Evolutionary conservation across 2,329 filamentous ascomycete species (phyloP), one percentile per base, ranked within the genome.

Genomic region (Aspergillus awamori): DNA sequence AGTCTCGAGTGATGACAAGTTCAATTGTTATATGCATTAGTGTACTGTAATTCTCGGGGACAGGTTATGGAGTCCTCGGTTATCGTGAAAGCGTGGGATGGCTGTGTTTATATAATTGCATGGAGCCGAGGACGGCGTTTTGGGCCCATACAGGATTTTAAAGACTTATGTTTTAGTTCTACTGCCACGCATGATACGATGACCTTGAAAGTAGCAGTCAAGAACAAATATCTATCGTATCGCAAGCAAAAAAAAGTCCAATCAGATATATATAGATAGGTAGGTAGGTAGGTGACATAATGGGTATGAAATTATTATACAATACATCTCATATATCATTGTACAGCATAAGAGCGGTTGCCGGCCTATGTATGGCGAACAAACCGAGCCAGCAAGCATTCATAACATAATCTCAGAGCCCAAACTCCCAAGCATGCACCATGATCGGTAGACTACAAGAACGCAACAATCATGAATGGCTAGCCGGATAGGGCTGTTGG

Each of bases 1-100:
- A 87, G 85, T 66, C 78, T 89, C 57, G 86, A 87, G 65, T 76
- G 59, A 66, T 20, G 10, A 7, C 39, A 30, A 10, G 1, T 51
- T 33, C n/a, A 10, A 11, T 49, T 15, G 0, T 1, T 17, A n/a
- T 13, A 13, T 33, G 2, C 33, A 36, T 33, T 3, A 8, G 8
- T 49, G 47, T 49, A 20, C 17, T 49, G 33, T 49, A 49, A 3
- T 28, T 15, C 13, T 30, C 15, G 2, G 3, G 15, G n/a, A 5
- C 10, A 8, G 13, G 47, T 17, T 45, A 45, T 24, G 41, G 41
- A 45, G 20, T 22, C 17, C 10, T 45, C 10, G 17, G 8, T 11
- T 43, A 43, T 22, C 8, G 41, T 11, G 7, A 45, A 45, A 13
- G 41, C 20, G 41, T 24, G 41, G 11, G 17, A 45, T 45, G 33